Evolutionary conservation across 2,329 filamentous ascomycete species (phyloP), one percentile per base, ranked within the genome.

Genomic region (Epichloe aotearoae): DNA sequence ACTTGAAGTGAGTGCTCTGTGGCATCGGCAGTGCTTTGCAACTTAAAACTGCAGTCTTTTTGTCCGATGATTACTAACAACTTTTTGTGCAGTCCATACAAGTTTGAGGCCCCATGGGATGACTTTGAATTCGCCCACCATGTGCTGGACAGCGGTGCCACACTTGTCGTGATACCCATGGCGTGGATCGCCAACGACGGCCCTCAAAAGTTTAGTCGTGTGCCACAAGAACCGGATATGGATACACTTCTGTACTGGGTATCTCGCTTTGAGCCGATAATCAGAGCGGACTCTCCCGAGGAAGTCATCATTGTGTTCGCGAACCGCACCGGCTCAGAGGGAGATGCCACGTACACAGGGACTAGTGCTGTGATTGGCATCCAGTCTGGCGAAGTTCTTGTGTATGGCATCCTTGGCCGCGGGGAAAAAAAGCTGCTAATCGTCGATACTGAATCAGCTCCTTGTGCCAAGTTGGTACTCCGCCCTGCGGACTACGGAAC

Each of bases 171-270:
- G 36, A 57, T 91, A 0, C 79, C 78, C 4, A 90, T 90, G 86
- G 85, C 87, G 0, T 91, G 86, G 86, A 70, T 86, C 34, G 88
- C 84, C 2, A 70, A 63, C 50, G 79, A 72, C 54, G 74, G 71
- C 58, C 72, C 65, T 1, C 70, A 59, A 17, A 52, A 53, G 7
- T 80, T 70, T 61, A 79, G 59, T 52, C 71, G 56, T 26, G 69
- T 55, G 55, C 77, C 77, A 0, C 62, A 73, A 1, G 76, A 81
- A 47, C 84, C 85, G 0, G 86, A 90, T 56, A 74, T 86, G 66
- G 79, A 86, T 23, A 88, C 85, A 0, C 62, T 91, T 7, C 76
- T 78, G 0, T 91, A 91, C 58, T 91, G 86, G 87, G 70, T 88
- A 0, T 75, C 79, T 17, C 75, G 87, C 0, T 71, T 91, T 3